Evolutionary conservation across 108 stramenopile genomes (phyloP).

Genomic region (Cyclotella baltica): DNA sequence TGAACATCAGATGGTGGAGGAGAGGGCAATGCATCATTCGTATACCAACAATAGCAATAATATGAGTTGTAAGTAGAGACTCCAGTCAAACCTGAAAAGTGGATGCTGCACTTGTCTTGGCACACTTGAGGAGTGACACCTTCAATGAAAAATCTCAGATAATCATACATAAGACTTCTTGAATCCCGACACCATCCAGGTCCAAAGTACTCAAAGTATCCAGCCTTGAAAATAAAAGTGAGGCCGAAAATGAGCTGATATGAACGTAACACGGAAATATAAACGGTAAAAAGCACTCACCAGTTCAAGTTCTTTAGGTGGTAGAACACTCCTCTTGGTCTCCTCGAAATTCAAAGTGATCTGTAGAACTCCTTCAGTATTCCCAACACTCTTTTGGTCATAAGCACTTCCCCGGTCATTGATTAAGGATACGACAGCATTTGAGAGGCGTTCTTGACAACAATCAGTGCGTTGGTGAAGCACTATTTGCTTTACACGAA

Average conservation of each 20-base stretch:
- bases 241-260: not conserved
- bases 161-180: not conserved
- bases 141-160: not conserved
- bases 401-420: not conserved
- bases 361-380: not conserved
- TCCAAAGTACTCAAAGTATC: not conserved
- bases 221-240: not conserved
- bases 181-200: conserved; percentile 6
- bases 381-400: not conserved
- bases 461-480: not conserved
- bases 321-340: not conserved
- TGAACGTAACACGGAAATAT: not conserved
- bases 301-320: not conserved
- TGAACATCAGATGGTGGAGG: not conserved
- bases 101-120: not conserved
- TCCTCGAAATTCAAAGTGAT: not conserved
- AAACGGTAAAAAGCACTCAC: not conserved
- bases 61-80: not conserved
- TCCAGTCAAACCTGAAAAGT: not conserved
- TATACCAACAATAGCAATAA: conserved; percentile 14
- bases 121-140: conserved; percentile 3
- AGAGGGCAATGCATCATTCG: not conserved
- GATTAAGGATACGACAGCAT: conserved; percentile 17
- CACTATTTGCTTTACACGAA: not conserved
- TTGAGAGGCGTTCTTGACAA: conserved; percentile 5